These are phyloP conservation scores for Fonsecaea multimorphosa DNA, from an alignment of 2,329 filamentous ascomycete species.

Conservation along the genomic window DNA sequence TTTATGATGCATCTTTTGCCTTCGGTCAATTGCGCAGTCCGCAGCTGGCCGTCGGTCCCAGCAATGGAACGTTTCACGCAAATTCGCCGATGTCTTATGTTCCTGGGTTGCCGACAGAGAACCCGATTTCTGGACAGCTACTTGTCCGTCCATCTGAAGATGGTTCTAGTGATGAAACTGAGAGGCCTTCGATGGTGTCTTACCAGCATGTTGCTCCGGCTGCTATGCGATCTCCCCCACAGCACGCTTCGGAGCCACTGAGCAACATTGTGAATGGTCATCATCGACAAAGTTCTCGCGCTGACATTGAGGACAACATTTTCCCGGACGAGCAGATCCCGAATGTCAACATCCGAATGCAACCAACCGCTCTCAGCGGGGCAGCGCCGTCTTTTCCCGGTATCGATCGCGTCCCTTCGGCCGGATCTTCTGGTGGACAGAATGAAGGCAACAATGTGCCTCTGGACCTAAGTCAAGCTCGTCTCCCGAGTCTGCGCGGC, in stretches of 20 bases:
- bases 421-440: constrained; percentile 9
- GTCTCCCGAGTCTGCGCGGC: constrained; percentile 33
- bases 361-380: constrained; percentile 27
- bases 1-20: constrained; percentile 25
- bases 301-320: constrained; percentile 36
- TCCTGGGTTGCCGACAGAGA: constrained; percentile 21
- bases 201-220: constrained; percentile 10
- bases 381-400: constrained; percentile 18
- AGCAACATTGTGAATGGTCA: constrained; percentile 33
- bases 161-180: constrained; percentile 4
- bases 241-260: constrained; percentile 5
- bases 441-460: constrained; percentile 19
- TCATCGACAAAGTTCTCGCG: constrained; percentile 30
- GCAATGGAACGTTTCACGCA: constrained; percentile 30
- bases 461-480: constrained; percentile 13
- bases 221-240: constrained; percentile 24
- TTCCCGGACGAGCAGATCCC: constrained; percentile 39
- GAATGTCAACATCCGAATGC: constrained; percentile 39
- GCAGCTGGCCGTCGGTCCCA: constrained; percentile 14
- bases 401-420: constrained; percentile 14
- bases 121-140: constrained; percentile 11
- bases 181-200: constrained; percentile 1
- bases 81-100: constrained; percentile 27
- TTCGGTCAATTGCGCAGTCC: constrained; percentile 31
- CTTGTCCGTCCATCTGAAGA: constrained; percentile 27